Evolutionary conservation across 257 asterid genomes (phyloP), one percentile per base, ranked within the genome.

Genomic region (Mentha longifolia): DNA sequence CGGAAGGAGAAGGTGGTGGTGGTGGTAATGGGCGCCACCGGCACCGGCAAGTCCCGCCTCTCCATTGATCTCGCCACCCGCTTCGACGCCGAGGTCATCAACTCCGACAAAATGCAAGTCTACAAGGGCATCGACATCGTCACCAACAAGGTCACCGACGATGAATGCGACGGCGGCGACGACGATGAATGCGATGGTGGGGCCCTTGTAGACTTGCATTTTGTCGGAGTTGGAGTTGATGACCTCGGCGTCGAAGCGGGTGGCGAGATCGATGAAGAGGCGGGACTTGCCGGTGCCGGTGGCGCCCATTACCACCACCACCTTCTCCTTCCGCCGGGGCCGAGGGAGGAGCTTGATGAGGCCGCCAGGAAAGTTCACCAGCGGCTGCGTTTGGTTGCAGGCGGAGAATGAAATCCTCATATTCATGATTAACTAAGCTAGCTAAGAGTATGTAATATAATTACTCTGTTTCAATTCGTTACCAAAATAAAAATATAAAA

Each of bases 201-300:
- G n/a, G 0, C 94, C 97, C 11, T 74, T 74, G 79, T 86, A 84
- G 1, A 85, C 90, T 79, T 93, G 97, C 75, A 93, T 93, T 76
- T 91, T 89, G 67, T 93, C 98, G 0, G 89, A 89, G n/a, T n/a
- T n/a, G n/a, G n/a, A n/a, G 67, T 91, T 93, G 43, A 93, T 82
- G 3, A 93, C 76, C 63, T 91, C 97, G 0, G 91, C 98, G 31
- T 75, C 81, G 62, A 89, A 87, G 0, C 82, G 84, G 6, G 77
- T 77, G 31, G 98, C 98, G 16, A 93, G 30, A 64, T 93, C 97
- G 1, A 93, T 85, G 0, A 96, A 86, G 20, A 93, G 89, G 2
- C 95, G 88, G 2, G 97, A 87, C 57, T 93, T 93, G 13, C 97
- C 97, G 6, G 96, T 86, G 12, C 97, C 96, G 0, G 96, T 93